Base-by-base conservation (phyloP, 179 eudicot genomes). In the Corrigiola litoralis region DNA sequence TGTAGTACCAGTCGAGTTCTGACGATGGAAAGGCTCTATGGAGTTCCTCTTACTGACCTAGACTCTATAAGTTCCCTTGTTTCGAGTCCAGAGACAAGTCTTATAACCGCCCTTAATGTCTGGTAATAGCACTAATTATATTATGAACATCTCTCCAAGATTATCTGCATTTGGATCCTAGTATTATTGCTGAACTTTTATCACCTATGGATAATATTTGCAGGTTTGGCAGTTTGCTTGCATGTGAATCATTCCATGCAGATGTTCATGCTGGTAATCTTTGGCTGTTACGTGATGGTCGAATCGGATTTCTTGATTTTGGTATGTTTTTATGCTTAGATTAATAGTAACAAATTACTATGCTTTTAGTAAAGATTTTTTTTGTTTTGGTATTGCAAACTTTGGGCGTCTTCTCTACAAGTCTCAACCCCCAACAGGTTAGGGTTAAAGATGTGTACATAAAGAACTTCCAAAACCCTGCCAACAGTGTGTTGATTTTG, bases 171-270 rank as follows among this genome's bases (percentile, higher is more conserved):
- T 41, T 28, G 38, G 56, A 38, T 59, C 52, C 27, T 51, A 10
- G 51, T 65, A 49, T 63, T 50, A 52, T 67, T 18, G 7, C 56
- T 48, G 25, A 14, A n/a, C 36, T 61, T 61, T 61, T 27, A 1
- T 4, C 24, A 17, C 40, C 18, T 42, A 23, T 61, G 52, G 63
- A 61, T 44, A 36, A 58, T 55, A 11, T 38, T 75, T 81, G 67
- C 85, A 94, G 97, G 99, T 94, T 90, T 81, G 97, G 99, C 72
- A 94, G 99, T 76, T 81, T 90, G 89, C 95, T 94, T 76, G 87
- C 88, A 9, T 87, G 97, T 72, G 99, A 94, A 78, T 68, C 85
- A 59, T 94, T 94, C 76, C 99, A 87, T 80, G 99, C 99, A 29
- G 97, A 94, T 75, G 99, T 94, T 41, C 99, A 94, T 82, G 99